A percentile compares a stretch with the other conserved stretches of the same genome.
phyloP scores from a whole-genome alignment of 2,329 filamentous ascomycete genomes.

The Coniochaeta prunicola region DNA sequence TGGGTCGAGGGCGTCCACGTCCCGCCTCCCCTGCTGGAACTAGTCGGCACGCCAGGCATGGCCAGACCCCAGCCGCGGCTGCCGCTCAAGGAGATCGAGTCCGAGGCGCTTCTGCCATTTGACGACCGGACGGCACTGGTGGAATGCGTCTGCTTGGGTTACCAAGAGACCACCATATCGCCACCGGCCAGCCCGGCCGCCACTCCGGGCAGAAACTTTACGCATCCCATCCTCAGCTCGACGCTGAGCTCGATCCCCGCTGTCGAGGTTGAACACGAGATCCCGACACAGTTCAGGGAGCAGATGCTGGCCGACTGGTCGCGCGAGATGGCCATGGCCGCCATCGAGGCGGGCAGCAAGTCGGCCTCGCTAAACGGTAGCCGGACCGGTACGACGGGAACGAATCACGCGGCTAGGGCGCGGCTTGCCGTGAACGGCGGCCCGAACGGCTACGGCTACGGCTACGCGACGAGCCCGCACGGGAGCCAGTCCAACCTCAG shows the following conservation, averaged over 20 bases:
- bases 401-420: slow-evolving; percentile 31
- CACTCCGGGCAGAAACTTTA: slow-evolving; percentile 60
- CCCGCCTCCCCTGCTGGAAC: slow-evolving; percentile 58
- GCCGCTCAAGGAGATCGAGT: slow-evolving; percentile 47
- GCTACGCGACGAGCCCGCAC: slow-evolving; percentile 23
- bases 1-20: slow-evolving; percentile 72
- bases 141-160: slow-evolving; percentile 65
- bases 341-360: slow-evolving; percentile 61
- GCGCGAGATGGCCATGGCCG: slow-evolving; percentile 62
- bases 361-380: slow-evolving; percentile 72
- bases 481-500: slow-evolving; percentile 44
- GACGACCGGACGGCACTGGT: slow-evolving; percentile 66
- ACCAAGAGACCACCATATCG: slow-evolving; percentile 54
- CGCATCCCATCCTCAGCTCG: slow-evolving; percentile 52
- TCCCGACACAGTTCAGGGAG: slow-evolving; percentile 63
- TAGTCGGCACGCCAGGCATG: slow-evolving; percentile 48
- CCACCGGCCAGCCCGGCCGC: slow-evolving; percentile 62
- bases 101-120: slow-evolving; percentile 64
- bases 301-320: slow-evolving; percentile 77
- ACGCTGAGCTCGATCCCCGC: slow-evolving; percentile 31
- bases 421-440: slow-evolving; percentile 25
- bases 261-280: slow-evolving; percentile 36
- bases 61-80: slow-evolving; percentile 35
- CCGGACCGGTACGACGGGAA: slow-evolving; percentile 52
- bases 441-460: slow-evolving; percentile 19